Base-by-base conservation (phyloP, 2,329 filamentous ascomycete genomes). In the Sporothrix euskadiensis region DNA sequence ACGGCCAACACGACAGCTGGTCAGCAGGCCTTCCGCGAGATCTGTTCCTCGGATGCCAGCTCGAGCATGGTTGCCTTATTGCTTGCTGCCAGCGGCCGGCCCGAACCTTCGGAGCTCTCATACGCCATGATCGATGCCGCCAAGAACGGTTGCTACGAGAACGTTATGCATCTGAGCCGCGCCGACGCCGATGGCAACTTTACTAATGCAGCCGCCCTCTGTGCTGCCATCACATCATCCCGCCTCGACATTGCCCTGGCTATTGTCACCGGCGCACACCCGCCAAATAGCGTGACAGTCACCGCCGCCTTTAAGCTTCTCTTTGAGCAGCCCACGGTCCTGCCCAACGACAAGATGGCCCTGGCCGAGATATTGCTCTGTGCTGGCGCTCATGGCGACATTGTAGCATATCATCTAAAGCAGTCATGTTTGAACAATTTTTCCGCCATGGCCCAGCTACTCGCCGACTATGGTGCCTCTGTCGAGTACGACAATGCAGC, bases 341-440 rank as follows among this genome's bases (percentile, higher is more conserved):
- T 82, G 6, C 84, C 85, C 0, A 82, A 84, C 41, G 83, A 85
- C 44, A 88, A 87, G 76, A 79, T 87, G 57, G 83, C 83, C 2
- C 80, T 90, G 75, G 82, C 86, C 0, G 88, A 90, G 77, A 80
- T 88, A 2, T 78, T 91, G 1, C 81, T 91, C 1, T 89, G 88
- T 71, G 88, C 86, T 0, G 88, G 88, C 0, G 88, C 88, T 0
- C 81, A 83, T 14, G 88, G 88, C 1, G 84, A 87, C 16, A 80
- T 82, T 0, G 80, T 88, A 0, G 83, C 86, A 0, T 79, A 81
- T 41, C 86, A 85, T 0, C 80, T 90, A 0, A 79, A 85, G 7
- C 81, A 84, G 44, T 85, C 87, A 0, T 85, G 84, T 70, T 81
- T 83, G 7, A 82, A 82, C 1, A 84, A 85, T 59, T 88, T 86